Evolutionary conservation across 2,329 filamentous ascomycete genomes (phyloP).

Genomic region (Dissoconium aciculare): DNA sequence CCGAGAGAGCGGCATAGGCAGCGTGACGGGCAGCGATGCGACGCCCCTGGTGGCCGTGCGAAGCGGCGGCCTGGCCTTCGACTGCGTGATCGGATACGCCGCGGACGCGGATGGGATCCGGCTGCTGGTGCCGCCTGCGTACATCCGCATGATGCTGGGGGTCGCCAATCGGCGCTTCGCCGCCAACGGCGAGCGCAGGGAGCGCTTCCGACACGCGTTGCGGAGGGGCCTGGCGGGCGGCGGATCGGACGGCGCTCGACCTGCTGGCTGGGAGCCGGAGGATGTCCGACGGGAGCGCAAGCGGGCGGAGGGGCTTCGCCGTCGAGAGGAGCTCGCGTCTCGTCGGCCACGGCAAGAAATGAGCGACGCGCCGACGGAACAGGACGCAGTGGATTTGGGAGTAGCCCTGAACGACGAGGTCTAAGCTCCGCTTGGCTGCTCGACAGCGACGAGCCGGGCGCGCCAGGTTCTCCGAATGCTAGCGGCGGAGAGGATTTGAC

Average conservation of each 20-base stretch:
- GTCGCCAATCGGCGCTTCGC: conserved; percentile 62
- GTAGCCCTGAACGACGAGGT: too few species aligned
- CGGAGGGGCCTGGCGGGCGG: conserved; percentile 20
- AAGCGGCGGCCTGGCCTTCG: conserved; percentile 66
- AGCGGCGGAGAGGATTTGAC: too few species aligned
- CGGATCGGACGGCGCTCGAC: conserved; percentile 23
- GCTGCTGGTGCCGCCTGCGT: conserved; percentile 48
- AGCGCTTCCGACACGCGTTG: conserved; percentile 45
- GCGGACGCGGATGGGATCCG: conserved; percentile 28
- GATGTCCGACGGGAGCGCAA: conserved; percentile 26
- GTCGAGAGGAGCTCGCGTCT: conserved; percentile 14
- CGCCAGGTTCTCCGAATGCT: too few species aligned
- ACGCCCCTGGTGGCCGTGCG: conserved; percentile 73
- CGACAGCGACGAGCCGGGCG: too few species aligned
- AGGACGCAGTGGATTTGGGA: too few species aligned
- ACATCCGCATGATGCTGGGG: conserved; percentile 50
- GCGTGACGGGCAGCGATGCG: conserved; percentile 9
- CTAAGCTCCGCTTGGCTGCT: too few species aligned
- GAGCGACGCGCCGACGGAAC: too few species aligned
- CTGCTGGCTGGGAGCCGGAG: conserved; percentile 26
- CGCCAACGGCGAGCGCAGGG: conserved; percentile 53
- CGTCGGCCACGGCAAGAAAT: too few species aligned
- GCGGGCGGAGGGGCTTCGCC: conserved; percentile 34
- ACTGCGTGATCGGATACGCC: conserved; percentile 58
- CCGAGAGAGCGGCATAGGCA: conserved; percentile 64